Evolutionary conservation across 805 yeast genomes (phyloP).

Genomic region (Scheffersomyces ergatensis): DNA sequence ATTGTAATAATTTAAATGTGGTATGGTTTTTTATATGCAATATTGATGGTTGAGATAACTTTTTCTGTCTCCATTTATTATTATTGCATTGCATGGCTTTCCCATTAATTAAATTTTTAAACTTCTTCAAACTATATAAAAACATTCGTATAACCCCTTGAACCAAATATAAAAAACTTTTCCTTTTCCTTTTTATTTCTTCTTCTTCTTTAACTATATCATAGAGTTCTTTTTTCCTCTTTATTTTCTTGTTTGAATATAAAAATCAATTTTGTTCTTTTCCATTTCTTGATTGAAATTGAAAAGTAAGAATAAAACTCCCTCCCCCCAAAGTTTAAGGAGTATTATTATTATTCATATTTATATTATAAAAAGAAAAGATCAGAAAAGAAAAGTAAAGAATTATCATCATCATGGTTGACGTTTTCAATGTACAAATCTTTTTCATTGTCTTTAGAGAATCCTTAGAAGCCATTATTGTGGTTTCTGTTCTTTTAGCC

Average conservation of each 20-base stretch:
- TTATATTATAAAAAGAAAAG: neutral
- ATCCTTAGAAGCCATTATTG: slow-evolving; percentile 82
- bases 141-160: too few relatives aligned
- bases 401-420: slow-evolving; percentile 28
- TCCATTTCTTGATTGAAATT: neutral
- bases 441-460: slow-evolving; percentile 91
- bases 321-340: neutral
- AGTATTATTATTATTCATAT: neutral
- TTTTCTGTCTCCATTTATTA: too few relatives aligned
- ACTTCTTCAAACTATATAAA: too few relatives aligned
- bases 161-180: neutral
- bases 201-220: neutral
- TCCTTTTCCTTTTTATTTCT: neutral
- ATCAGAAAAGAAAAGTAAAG: neutral
- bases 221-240: neutral
- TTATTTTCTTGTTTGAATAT: neutral
- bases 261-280: neutral
- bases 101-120: too few relatives aligned
- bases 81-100: too few relatives aligned
- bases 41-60: neutral
- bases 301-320: neutral
- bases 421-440: slow-evolving; percentile 65
- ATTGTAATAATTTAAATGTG: too few relatives aligned
- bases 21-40: too few relatives aligned
- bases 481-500: slow-evolving; percentile 83